These are phyloP conservation scores for Neospora caninum DNA, from an alignment of 169 alveolate species.

Conservation along the genomic window DNA sequence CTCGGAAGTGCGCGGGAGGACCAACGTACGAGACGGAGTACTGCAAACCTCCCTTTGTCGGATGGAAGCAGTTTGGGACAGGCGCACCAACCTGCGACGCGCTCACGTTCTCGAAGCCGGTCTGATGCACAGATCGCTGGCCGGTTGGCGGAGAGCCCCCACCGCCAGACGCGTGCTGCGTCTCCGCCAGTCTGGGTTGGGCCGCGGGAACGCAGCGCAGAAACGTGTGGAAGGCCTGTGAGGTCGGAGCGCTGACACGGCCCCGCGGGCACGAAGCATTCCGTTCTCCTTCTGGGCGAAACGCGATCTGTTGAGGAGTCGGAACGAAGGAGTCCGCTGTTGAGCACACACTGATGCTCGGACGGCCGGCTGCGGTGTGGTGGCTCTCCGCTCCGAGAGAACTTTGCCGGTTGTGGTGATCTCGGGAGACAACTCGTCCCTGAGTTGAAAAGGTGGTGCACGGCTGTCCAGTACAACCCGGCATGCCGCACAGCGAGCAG, in stretches of 20 bases:
- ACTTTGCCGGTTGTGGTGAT: neutral
- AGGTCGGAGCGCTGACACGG: neutral
- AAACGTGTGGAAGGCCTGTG: neutral
- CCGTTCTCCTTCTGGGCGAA: neutral
- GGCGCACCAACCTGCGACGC: neutral
- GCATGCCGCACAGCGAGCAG: neutral
- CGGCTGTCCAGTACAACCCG: neutral
- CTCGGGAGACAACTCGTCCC: neutral
- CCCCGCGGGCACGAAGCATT: neutral
- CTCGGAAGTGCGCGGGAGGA: neutral
- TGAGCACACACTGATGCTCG: slow-evolving; percentile 12
- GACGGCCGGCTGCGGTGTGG: slow-evolving; percentile 11
- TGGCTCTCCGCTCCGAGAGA: neutral
- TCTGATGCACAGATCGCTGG: neutral
- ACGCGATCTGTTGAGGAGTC: neutral
- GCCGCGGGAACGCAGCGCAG: neutral
- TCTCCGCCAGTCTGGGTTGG: neutral
- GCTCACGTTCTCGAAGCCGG: neutral
- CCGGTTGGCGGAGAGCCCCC: neutral
- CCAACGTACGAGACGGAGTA: neutral
- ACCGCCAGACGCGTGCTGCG: neutral
- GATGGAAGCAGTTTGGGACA: neutral
- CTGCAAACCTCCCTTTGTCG: neutral
- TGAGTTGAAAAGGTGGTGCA: neutral
- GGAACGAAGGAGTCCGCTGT: slow-evolving; percentile 16